Base-by-base conservation (phyloP, 192 early-diverging fungal species). In the Jimgerdemannia lactiflua region DNA sequence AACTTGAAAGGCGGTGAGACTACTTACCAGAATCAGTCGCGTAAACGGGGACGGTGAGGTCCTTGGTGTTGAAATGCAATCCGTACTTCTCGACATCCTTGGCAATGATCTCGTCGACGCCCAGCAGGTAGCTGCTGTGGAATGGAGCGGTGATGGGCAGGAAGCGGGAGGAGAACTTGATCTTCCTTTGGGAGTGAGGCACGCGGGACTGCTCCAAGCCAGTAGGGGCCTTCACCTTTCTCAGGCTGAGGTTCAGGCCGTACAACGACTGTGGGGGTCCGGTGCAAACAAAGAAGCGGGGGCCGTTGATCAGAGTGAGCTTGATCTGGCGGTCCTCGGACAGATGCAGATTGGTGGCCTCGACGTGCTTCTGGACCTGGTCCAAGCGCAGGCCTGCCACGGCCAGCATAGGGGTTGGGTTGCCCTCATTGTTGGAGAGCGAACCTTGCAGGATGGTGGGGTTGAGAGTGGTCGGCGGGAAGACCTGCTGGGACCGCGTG, bases 141-240 rank as follows among this genome's bases (percentile, higher is more conserved):
- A 98, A 98, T 42, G 96, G 95, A 67, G 91, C 94, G 59, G 92
- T 90, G 76, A 97, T 94, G 44, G 95, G 95, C 83, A 98, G 87
- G 88, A 97, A 98, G 70, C 95, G 92, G 19, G 92, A 92, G 10
- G 91, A 91, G 74, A 98, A 95, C 84, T 94, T 92, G 81, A 95
- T 85, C 79, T 96, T 96, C 80, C 95, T 90, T 85, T 97, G 92
- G 64, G 93, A 94, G 83, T 84, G 90, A 41, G 95, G 95, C 54
- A 97, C 88, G 70, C 95, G 92, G 70, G 91, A 91, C 83, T 98
- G 95, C 81, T 98, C 95, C 44, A 92, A 84, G 64, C 90, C 90
- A 2, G 94, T 79, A 42, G 92, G 87, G 42, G 95, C 96, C 87
- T 96, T 97, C 79, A 96, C 86, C 82, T 97, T 96, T 78, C 96